A percentile compares a stretch with the other conserved stretches of the same genome.
Evolutionary conservation across 306 rosid genomes (phyloP).

Genomic region (Lithocarpus polystachyus): DNA sequence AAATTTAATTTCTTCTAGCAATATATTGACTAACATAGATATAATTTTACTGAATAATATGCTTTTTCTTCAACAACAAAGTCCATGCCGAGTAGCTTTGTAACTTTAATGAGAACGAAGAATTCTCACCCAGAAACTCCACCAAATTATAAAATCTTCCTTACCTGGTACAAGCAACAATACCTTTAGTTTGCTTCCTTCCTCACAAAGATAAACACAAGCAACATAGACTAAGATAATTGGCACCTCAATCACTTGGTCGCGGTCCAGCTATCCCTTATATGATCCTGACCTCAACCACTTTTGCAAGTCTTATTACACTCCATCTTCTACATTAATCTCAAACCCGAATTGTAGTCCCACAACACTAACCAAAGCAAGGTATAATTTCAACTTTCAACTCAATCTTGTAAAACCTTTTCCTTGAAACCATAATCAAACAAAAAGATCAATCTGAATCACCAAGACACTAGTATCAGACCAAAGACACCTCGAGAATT

Average conservation of each 20-base stretch:
- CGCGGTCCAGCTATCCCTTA: too few species aligned
- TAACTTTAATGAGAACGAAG: neutral
- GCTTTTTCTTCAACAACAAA: neutral
- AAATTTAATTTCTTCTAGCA: too few species aligned
- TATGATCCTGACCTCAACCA: neutral
- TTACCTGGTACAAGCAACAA: neutral
- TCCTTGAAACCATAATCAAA: neutral
- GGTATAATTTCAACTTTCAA: neutral
- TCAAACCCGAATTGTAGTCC: neutral
- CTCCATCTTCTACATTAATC: neutral
- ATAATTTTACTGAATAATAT: neutral
- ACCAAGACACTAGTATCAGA: too few species aligned
- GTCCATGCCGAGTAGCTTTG: neutral
- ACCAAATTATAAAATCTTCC: neutral
- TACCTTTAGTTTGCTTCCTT: constrained; percentile 3
- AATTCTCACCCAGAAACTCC: neutral
- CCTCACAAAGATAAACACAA: neutral
- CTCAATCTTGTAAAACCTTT: neutral
- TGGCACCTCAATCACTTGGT: neutral
- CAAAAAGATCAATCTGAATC: neutral
- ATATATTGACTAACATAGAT: neutral
- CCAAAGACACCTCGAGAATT: neutral
- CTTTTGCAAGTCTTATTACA: neutral
- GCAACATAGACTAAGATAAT: neutral
- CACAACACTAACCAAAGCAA: neutral